Evolutionary conservation across 371 early-diverging fungal species (phyloP), one percentile per base, ranked within the genome.

Genomic region (Mucor circinelloides): DNA sequence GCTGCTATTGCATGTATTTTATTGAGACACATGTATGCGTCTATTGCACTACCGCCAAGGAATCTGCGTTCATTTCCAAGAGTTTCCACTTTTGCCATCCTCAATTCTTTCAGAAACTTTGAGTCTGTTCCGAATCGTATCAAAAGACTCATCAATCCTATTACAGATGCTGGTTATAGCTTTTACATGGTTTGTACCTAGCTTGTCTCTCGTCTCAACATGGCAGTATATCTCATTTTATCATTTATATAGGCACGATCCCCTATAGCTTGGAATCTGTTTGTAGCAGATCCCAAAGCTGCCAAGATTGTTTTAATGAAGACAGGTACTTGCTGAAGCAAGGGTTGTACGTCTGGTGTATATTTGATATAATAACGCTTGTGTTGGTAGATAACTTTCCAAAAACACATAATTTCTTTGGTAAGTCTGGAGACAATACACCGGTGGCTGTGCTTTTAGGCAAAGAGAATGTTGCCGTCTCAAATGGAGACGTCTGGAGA

Each of bases 401-500:
- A 6, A 65, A 64, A 50, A 46, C 63, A 6, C 38, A 66, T n/a
- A 17, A 42, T 30, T 50, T 67, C 27, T 63, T 68, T 17, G 38
- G 64, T 12, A 30, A n/a, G 2, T n/a, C 71, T 6, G 60, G 62
- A 5, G 34, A 66, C 4, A 28, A 30, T 19, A 69, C 60, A 19
- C 68, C 71, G 17, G 17, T 71, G 8, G 27, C 60, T 9, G 52
- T 63, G 5, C 76, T 79, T 38, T 30, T 78, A 7, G 82, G 82
- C 12, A 36, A 32, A 10, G 69, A 66, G 6, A 79, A 74, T 31
- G 59, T 82, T 1, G 74, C 71, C 6, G 52, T 77, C 7, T 44
- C 68, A 1, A 79, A 81, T 55, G 82, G 79, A 42, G 60, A 79
- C 3, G 57, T 44, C 4, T 81, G 82, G 82, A 81, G 74, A 28